These are phyloP conservation scores for Sporothrix protearum DNA, from an alignment of 2,329 filamentous ascomycete species.

Conservation along the genomic window DNA sequence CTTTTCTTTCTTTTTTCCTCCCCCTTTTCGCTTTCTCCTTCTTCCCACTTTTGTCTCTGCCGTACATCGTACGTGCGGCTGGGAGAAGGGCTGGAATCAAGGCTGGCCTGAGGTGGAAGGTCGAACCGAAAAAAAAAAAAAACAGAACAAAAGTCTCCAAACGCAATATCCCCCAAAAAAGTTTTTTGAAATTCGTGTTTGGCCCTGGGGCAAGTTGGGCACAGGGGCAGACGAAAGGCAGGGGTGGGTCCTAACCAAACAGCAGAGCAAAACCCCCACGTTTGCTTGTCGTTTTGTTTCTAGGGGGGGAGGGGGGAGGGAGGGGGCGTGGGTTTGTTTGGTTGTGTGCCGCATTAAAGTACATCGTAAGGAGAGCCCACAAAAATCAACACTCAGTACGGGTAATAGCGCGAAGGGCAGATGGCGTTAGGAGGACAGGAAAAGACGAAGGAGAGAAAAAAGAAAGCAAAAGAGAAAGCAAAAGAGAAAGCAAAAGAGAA, in stretches of 20 bases:
- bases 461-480: not conserved
- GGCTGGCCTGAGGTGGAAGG: not conserved
- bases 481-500: not conserved
- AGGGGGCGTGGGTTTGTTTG: not conserved
- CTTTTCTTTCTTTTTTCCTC: not conserved
- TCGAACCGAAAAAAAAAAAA: not conserved
- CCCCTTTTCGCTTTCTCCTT: not conserved
- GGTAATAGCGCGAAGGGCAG: slow-evolving; percentile 22
- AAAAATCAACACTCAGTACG: slow-evolving; percentile 6
- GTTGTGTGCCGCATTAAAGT: not conserved
- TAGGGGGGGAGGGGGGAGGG: not conserved
- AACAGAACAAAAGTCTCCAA: not conserved
- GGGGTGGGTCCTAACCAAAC: slow-evolving; percentile 2
- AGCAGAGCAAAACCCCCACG: slow-evolving; percentile 12
- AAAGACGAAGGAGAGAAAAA: not conserved
- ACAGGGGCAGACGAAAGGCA: not conserved
- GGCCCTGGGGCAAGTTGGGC: not conserved
- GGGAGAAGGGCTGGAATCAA: not conserved
- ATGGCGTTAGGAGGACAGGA: slow-evolving; percentile 5
- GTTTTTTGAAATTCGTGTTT: not conserved
- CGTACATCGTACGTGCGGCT: not conserved
- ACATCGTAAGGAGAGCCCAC: not conserved
- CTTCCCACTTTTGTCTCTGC: too few species aligned
- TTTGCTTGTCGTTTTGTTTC: slow-evolving; percentile 6
- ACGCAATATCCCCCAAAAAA: not conserved